Percentiles rank a stretch among this genome's conserved stretches.
Conservation (phyloP, 1,284 basidiomycete genomes). For the Bondarzewia mesenterica region DNA sequence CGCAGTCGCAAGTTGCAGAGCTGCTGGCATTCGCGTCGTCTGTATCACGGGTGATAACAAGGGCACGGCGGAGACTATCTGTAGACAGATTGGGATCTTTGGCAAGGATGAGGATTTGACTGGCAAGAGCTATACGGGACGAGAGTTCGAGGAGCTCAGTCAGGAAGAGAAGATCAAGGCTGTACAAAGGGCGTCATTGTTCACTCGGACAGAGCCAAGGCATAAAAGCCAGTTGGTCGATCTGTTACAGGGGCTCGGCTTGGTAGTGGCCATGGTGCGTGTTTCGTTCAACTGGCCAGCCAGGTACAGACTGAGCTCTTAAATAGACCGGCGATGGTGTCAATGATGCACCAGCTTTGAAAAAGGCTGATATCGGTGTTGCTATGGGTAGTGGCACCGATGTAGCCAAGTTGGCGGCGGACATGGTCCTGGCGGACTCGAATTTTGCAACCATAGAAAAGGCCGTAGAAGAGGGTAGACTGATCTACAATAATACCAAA, state of each 20-base stretch:
- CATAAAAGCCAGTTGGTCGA: constrained; percentile 97
- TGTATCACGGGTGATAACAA: constrained; percentile 99
- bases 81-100: constrained; percentile 93
- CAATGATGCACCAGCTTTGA: constrained; percentile 94
- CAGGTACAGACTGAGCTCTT: constrained; percentile 7
- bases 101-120: constrained; percentile 73
- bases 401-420: constrained; percentile 95
- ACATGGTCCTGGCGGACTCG: constrained; percentile 90
- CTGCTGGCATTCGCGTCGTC: constrained; percentile 92
- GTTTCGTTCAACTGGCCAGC: too few relatives aligned
- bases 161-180: constrained; percentile 78
- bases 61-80: constrained; percentile 96
- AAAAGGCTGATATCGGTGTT: constrained; percentile 96
- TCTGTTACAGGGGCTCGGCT: constrained; percentile 83
- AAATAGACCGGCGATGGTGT: constrained; percentile 87
- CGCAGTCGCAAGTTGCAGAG: constrained; percentile 86
- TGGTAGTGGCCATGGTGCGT: constrained; percentile 96
- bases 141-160: constrained; percentile 81
- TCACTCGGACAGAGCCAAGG: constrained; percentile 89
- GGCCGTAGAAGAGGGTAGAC: constrained; percentile 93
- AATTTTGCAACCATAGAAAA: constrained; percentile 91
- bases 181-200: constrained; percentile 83
- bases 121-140: constrained; percentile 92
- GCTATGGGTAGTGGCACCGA: constrained; percentile 99
- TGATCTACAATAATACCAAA: constrained; percentile 99